Evolutionary conservation across 257 asterid species (phyloP).

Genomic region (Plantago major): DNA sequence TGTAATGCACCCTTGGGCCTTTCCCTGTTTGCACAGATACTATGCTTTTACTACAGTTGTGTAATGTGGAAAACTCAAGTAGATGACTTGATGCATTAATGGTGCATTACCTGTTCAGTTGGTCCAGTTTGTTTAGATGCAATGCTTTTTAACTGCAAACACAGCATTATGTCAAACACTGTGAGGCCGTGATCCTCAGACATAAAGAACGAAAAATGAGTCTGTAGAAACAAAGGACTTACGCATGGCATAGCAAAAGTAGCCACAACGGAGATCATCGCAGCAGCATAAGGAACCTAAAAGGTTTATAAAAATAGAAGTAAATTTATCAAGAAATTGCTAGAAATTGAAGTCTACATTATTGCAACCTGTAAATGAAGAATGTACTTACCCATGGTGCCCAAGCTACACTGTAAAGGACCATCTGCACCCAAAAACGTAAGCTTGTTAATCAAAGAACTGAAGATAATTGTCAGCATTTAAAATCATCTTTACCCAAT

Average conservation of each 20-base stretch:
- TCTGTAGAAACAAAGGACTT: conserved; percentile 20
- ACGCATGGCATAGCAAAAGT: conserved; percentile 80
- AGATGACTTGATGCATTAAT: not conserved
- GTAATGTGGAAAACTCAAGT: not conserved
- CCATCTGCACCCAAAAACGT: conserved; percentile 48
- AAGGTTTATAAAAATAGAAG: not conserved
- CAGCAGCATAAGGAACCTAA: conserved; percentile 86
- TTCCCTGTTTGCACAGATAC: conserved; percentile 44
- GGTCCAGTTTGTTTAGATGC: conserved; percentile 93
- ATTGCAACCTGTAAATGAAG: not conserved
- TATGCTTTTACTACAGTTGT: not conserved
- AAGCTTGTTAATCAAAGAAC: not conserved
- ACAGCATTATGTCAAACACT: too few relatives aligned
- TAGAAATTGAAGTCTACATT: too few relatives aligned
- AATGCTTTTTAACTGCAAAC: conserved; percentile 72
- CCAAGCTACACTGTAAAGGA: conserved; percentile 88
- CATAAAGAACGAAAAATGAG: not conserved
- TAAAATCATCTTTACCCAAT: too few relatives aligned
- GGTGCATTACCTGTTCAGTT: conserved; percentile 57
- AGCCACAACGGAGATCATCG: conserved; percentile 47
- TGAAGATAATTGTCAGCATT: not conserved
- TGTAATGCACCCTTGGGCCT: conserved; percentile 86
- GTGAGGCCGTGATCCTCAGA: too few relatives aligned
- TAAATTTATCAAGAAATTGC: not conserved
- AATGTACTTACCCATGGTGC: conserved; percentile 64